Percentiles rank a stretch among this genome's conserved stretches.
Evolutionary conservation across 805 yeast species (phyloP).

Genomic region (Ogataea zsoltii): DNA sequence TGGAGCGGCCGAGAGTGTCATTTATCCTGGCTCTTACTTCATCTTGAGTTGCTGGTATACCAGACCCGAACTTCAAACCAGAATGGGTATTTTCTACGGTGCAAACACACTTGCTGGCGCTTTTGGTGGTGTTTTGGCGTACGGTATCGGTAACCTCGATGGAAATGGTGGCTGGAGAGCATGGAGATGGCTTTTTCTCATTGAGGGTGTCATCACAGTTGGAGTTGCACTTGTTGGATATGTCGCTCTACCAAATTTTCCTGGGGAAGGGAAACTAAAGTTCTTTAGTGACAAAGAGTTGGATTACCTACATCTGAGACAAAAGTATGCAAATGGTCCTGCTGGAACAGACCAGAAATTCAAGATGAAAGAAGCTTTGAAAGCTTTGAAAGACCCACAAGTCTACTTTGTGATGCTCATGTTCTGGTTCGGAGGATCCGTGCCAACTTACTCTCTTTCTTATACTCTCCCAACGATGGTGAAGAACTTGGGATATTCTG

Average conservation of each 20-base stretch:
- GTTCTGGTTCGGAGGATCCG: constrained; percentile 40
- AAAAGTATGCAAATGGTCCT: constrained; percentile 18
- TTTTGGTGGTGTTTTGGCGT: constrained; percentile 41
- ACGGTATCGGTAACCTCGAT: constrained; percentile 35
- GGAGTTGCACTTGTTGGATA: constrained; percentile 34
- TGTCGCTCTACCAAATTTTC: constrained; percentile 39
- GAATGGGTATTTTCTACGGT: constrained; percentile 41
- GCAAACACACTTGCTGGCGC: constrained; percentile 38
- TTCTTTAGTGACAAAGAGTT: constrained; percentile 16
- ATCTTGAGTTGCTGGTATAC: constrained; percentile 41
- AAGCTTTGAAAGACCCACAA: constrained; percentile 40
- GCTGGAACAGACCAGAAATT: constrained; percentile 17
- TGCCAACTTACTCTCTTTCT: constrained; percentile 41
- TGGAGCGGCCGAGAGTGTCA: constrained; percentile 44
- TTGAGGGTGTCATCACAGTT: constrained; percentile 47
- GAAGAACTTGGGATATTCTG: constrained; percentile 43
- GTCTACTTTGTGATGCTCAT: constrained; percentile 36
- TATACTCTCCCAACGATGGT: constrained; percentile 48
- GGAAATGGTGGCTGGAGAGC: constrained; percentile 41
- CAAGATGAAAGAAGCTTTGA: constrained; percentile 24
- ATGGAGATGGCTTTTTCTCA: constrained; percentile 53
- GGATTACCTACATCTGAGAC: constrained; percentile 13
- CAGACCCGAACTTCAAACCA: constrained; percentile 37
- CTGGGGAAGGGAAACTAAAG: constrained; percentile 17
- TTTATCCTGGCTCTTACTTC: constrained; percentile 43